Evolutionary conservation across 352 stramenopile genomes (phyloP), one percentile per base, ranked within the genome.

Genomic region (Globisporangium orthogonon): DNA sequence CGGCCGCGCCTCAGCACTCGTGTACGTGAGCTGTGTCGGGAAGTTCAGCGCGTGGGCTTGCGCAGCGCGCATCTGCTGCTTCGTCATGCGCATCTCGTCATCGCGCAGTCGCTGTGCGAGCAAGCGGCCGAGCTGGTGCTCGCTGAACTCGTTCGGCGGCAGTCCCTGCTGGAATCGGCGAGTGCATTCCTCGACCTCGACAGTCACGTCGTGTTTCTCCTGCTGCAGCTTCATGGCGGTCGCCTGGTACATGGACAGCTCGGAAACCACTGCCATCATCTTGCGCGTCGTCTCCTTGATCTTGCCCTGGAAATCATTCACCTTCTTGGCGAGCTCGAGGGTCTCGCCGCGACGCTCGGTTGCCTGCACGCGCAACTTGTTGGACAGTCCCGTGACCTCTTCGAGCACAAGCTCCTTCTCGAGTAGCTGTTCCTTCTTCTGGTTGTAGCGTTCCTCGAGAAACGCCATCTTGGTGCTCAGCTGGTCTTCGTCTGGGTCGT

Each of bases 161-260:
- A 94, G 70, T 2, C 86, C 87, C 13, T 78, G 63, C 5, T 89
- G 63, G 44, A 82, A 58, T 1, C 75, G 76, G 52, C 79, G 83
- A 7, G 68, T 62, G 11, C 70, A 80, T 23, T 91, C 79, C 37
- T 94, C 75, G 9, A 93, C 70, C 37, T 91, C 80, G 18, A 80
- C 78, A 33, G 76, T 65, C 15, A 63, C 54, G 40, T 91, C 72
- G 58, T 92, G 74, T 60, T 96, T 97, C 61, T 98, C 91, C 56
- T 97, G 86, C 61, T 97, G 86, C 4, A 98, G 76, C 62, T 96
- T 96, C 70, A 98, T 91, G 17, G 90, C 87, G 11, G 91, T 97
- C 9, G 93, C 92, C 62, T 98, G 92, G 67, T 97, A 97, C 92
- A 98, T 98, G 14, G 84, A 96, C 10, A 98, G 67, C 74, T 98